These are phyloP conservation scores for Monilinia polystroma DNA, from an alignment of 2,329 filamentous ascomycete species.

Conservation along the genomic window DNA sequence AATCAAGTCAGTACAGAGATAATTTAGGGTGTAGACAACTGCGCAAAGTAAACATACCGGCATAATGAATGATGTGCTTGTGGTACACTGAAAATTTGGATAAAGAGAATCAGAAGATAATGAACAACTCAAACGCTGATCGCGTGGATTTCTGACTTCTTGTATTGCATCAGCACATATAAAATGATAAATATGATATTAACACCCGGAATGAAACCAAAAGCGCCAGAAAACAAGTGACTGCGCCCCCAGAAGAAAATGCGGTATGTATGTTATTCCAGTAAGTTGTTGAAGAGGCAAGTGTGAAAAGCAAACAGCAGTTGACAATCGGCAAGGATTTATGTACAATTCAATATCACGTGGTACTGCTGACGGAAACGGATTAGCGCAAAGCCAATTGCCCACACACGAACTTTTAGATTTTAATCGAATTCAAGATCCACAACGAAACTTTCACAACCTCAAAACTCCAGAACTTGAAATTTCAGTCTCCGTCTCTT, in stretches of 20 bases:
- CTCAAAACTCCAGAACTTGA: slow-evolving; percentile 60
- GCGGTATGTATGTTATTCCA: slow-evolving; percentile 13
- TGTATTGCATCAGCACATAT: slow-evolving; percentile 27
- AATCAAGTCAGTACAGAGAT: slow-evolving; percentile 30
- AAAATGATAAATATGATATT: background rate
- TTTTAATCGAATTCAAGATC: slow-evolving; percentile 22
- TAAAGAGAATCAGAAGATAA: slow-evolving; percentile 11
- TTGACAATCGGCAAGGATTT: slow-evolving; percentile 13
- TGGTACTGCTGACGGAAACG: background rate
- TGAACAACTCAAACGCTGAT: slow-evolving; percentile 28
- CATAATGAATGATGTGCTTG: slow-evolving; percentile 29
- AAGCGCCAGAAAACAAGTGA: background rate
- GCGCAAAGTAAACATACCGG: slow-evolving; percentile 30
- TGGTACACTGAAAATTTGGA: slow-evolving; percentile 13
- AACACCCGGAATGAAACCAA: slow-evolving; percentile 4
- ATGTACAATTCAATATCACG: slow-evolving; percentile 12
- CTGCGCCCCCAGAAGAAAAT: slow-evolving; percentile 3
- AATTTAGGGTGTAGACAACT: slow-evolving; percentile 21
- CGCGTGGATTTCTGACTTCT: slow-evolving; percentile 26
- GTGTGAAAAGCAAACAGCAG: slow-evolving; percentile 10
- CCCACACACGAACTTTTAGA: slow-evolving; percentile 23
- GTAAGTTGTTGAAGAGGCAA: slow-evolving; percentile 16
- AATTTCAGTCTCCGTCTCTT: slow-evolving; percentile 98
- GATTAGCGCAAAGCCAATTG: slow-evolving; percentile 2
- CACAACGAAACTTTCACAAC: slow-evolving; percentile 21